Percentiles rank a stretch among this genome's conserved stretches.
Evolutionary conservation across 2,329 filamentous ascomycete species (phyloP).

Genomic region (Calonectria fujianensis): DNA sequence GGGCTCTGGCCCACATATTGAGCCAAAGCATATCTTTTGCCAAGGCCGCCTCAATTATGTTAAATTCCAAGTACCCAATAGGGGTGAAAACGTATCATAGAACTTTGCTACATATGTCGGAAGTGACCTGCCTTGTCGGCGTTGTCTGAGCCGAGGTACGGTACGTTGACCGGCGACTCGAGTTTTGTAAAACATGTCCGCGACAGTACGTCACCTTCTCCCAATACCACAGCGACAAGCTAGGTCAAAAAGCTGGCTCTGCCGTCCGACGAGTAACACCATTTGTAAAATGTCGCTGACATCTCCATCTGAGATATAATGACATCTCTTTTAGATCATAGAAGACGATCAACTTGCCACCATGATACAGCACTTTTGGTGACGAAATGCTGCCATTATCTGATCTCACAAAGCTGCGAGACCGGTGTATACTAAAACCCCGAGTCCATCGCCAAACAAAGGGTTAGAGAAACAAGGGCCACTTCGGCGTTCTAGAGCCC

Average conservation of each 20-base stretch:
- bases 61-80: conserved; percentile 5
- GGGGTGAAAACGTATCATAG: background rate
- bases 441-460: background rate
- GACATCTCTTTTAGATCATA: background rate
- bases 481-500: conserved; percentile 6
- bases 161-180: background rate
- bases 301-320: background rate
- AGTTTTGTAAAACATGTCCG: background rate
- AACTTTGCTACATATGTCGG: background rate
- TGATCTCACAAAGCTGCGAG: background rate
- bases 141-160: background rate
- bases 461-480: background rate
- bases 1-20: background rate
- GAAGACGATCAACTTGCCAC: background rate
- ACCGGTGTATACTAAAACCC: too few species aligned
- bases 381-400: background rate
- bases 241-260: background rate
- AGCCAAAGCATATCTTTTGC: background rate
- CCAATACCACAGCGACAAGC: background rate
- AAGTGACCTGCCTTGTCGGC: background rate
- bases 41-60: background rate
- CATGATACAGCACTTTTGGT: too few species aligned
- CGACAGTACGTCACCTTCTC: background rate
- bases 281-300: background rate
- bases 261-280: background rate